A percentile compares a stretch with the other conserved stretches of the same genome.
These are phyloP conservation scores for Hypoxylon subgilvum DNA, from an alignment of 495 filamentous ascomycete species.

Conservation along the genomic window DNA sequence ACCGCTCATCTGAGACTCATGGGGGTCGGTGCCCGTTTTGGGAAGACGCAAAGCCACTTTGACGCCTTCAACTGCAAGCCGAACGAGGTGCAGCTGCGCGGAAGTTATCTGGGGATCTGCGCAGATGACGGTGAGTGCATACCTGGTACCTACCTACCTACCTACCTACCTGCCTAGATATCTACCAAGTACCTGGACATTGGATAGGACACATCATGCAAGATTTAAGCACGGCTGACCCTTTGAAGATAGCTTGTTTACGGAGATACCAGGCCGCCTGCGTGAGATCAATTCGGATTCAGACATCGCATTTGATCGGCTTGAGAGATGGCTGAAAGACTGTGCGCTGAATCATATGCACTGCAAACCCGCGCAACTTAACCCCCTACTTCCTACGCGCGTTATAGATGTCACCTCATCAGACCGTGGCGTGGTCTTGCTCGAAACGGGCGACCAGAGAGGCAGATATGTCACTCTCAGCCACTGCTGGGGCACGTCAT, in stretches of 20 bases:
- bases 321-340: conserved; percentile 18
- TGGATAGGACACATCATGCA: no score
- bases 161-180: no score
- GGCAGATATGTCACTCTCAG: conserved; percentile 23
- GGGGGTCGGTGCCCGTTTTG: conserved; percentile 14
- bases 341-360: conserved; percentile 11
- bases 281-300: conserved; percentile 20
- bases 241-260: conserved; percentile 8
- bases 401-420: conserved; percentile 19
- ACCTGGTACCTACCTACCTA: not conserved
- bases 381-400: conserved; percentile 5
- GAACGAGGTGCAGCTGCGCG: conserved; percentile 6
- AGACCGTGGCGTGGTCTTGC: conserved; percentile 2
- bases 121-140: conserved; percentile 1
- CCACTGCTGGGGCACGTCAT: conserved; percentile 25
- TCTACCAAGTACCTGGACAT: not conserved
- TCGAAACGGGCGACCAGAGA: conserved; percentile 4
- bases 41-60: conserved; percentile 15
- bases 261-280: conserved; percentile 11
- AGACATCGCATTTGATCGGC: conserved; percentile 4
- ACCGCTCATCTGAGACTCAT: conserved; percentile 12
- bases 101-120: conserved; percentile 10
- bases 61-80: conserved; percentile 8
- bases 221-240: not conserved
- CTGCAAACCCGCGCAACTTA: conserved; percentile 11